These are phyloP conservation scores for Acrodontium crateriforme DNA, from an alignment of 2,329 filamentous ascomycete genomes.

Conservation along the genomic window DNA sequence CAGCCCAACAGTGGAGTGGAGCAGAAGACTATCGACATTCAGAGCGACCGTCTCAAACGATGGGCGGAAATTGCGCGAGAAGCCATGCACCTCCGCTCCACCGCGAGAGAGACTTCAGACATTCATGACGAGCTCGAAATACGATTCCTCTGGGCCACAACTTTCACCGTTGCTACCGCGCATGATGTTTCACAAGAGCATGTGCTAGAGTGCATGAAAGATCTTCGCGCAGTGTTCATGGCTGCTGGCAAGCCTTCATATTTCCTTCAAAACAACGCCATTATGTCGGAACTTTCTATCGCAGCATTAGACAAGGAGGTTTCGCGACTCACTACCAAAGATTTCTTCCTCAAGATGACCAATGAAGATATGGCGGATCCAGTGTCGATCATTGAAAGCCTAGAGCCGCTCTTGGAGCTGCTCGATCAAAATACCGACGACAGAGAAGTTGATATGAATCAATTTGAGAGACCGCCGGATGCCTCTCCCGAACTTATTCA, in stretches of 20 bases:
- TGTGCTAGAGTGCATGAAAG: constrained; percentile 47
- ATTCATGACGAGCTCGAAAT: constrained; percentile 33
- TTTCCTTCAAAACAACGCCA: constrained; percentile 64
- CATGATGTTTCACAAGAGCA: constrained; percentile 44
- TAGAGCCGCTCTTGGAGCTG: constrained; percentile 79
- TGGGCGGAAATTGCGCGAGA: constrained; percentile 47
- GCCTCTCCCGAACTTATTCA: constrained; percentile 62
- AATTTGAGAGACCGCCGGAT: constrained; percentile 2
- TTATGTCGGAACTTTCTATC: constrained; percentile 76
- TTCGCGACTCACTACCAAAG: constrained; percentile 84
- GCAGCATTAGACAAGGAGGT: constrained; percentile 81
- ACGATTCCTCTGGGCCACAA: constrained; percentile 53
- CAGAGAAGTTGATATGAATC: not conserved
- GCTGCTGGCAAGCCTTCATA: constrained; percentile 38
- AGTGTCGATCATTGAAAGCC: constrained; percentile 70
- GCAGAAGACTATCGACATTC: constrained; percentile 34
- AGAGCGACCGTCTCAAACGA: constrained; percentile 44
- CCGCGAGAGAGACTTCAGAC: constrained; percentile 4
- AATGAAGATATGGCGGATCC: constrained; percentile 70
- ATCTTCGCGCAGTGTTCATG: constrained; percentile 43
- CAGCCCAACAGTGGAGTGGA: constrained; percentile 45
- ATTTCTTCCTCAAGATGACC: constrained; percentile 87
- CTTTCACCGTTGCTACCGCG: constrained; percentile 45
- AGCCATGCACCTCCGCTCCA: constrained; percentile 31
- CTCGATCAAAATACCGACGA: constrained; percentile 28